These are phyloP conservation scores for Alternaria novae-zelandiae DNA, from an alignment of 2,329 filamentous ascomycete species.

Conservation along the genomic window DNA sequence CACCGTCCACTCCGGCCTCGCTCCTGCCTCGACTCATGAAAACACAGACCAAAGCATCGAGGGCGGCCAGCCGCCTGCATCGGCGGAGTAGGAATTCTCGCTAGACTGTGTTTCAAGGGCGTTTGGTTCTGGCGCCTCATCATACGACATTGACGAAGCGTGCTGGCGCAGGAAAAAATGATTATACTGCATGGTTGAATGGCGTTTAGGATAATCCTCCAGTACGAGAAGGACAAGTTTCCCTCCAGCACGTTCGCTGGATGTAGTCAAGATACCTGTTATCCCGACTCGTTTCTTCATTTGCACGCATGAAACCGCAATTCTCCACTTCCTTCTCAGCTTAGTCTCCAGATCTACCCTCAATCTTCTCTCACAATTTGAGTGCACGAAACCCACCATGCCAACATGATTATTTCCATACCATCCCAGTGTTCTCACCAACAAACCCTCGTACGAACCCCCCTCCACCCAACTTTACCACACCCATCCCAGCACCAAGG, in stretches of 20 bases:
- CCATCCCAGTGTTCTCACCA: background rate
- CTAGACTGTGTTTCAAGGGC: background rate
- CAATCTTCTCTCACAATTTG: background rate
- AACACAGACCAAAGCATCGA: conserved; percentile 7
- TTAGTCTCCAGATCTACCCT: background rate
- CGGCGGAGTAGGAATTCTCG: conserved; percentile 4
- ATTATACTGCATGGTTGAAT: background rate
- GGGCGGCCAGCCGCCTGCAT: background rate
- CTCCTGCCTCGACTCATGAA: conserved; percentile 26
- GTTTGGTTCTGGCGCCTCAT: background rate
- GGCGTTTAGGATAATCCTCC: background rate
- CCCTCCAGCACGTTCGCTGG: background rate
- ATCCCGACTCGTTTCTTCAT: background rate
- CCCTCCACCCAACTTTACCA: background rate
- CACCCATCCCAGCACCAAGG: background rate
- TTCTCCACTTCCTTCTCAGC: background rate
- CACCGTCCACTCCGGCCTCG: conserved; percentile 34
- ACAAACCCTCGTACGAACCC: background rate
- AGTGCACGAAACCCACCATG: background rate
- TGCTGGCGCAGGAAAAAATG: background rate
- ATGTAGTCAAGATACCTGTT: background rate
- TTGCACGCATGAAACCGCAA: background rate
- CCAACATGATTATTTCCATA: background rate
- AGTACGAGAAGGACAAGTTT: background rate
- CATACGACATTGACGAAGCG: background rate